Evolutionary conservation across 192 early-diverging fungal genomes (phyloP).

Genomic region (Oehlia diaphana): DNA sequence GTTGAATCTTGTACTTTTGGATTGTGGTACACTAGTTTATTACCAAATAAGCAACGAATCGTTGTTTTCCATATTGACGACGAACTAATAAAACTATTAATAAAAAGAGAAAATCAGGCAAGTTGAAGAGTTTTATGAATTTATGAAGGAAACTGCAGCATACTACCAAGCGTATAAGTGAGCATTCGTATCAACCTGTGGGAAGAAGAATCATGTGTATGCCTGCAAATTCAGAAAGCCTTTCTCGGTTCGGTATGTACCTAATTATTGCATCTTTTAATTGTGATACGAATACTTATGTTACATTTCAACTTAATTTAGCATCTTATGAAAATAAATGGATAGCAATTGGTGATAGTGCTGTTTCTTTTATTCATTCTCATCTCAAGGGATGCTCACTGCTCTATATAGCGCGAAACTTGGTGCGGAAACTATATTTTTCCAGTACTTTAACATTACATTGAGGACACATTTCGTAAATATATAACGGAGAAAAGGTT

Average conservation of each 20-base stretch:
- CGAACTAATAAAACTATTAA: slow-evolving; percentile 8
- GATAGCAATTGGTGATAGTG: slow-evolving; percentile 28
- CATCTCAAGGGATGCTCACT: slow-evolving; percentile 26
- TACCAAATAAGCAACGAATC: slow-evolving; percentile 26
- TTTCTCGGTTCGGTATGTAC: slow-evolving; percentile 25
- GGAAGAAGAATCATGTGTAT: slow-evolving; percentile 21
- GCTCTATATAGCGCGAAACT: slow-evolving; percentile 15
- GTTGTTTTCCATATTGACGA: slow-evolving; percentile 25
- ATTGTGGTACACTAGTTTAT: slow-evolving; percentile 17
- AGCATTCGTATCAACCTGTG: background rate
- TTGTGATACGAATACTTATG: background rate
- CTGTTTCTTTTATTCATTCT: slow-evolving; percentile 22
- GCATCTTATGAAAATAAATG: slow-evolving; percentile 22
- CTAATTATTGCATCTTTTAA: background rate
- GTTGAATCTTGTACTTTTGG: slow-evolving; percentile 23
- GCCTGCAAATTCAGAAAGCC: slow-evolving; percentile 24
- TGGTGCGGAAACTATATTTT: slow-evolving; percentile 26
- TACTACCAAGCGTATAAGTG: background rate
- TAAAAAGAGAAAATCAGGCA: background rate
- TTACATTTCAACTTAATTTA: background rate
- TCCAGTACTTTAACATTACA: slow-evolving; percentile 21
- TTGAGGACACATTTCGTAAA: slow-evolving; percentile 2
- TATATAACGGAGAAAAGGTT: slow-evolving; percentile 11
- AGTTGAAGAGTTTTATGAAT: slow-evolving; percentile 20
- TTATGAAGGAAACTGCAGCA: slow-evolving; percentile 2